Evolutionary conservation across 345 rosid genomes (phyloP).

Genomic region (Lagerstroemia speciosa): DNA sequence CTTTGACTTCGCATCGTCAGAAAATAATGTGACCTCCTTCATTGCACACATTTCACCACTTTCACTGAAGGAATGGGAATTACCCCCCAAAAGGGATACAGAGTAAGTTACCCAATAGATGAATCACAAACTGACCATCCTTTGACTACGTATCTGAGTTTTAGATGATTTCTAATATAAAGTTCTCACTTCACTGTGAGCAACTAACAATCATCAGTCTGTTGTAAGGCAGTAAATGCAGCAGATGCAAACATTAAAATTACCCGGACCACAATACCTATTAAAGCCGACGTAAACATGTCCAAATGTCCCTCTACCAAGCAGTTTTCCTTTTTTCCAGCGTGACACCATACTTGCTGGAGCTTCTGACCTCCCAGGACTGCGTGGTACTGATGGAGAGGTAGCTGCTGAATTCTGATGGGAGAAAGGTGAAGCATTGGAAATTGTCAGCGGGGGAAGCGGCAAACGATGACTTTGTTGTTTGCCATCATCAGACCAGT

Average conservation of each 20-base stretch:
- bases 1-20: slow-evolving; percentile 57
- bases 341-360: slow-evolving; percentile 52
- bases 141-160: background rate
- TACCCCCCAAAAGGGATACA: background rate
- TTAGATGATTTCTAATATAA: background rate
- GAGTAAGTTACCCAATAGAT: background rate
- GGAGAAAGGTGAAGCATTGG: slow-evolving; percentile 71
- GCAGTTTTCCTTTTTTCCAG: slow-evolving; percentile 67
- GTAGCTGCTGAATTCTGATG: slow-evolving; percentile 82
- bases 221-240: background rate
- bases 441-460: slow-evolving; percentile 69
- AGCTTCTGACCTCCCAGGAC: slow-evolving; percentile 85
- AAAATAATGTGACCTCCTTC: slow-evolving; percentile 49
- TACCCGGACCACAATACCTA: slow-evolving; percentile 27
- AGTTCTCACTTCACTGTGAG: background rate
- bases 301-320: slow-evolving; percentile 83
- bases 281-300: slow-evolving; percentile 70
- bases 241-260: background rate
- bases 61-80: slow-evolving; percentile 24
- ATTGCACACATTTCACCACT: slow-evolving; percentile 66
- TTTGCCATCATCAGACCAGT: slow-evolving; percentile 73
- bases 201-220: background rate
- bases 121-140: background rate
- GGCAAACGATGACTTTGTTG: slow-evolving; percentile 84
- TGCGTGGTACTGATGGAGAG: slow-evolving; percentile 91